Evolutionary conservation across 768 basidiomycete species (phyloP), one percentile per base, ranked within the genome.

Genomic region (Leucosporidium scottii): DNA sequence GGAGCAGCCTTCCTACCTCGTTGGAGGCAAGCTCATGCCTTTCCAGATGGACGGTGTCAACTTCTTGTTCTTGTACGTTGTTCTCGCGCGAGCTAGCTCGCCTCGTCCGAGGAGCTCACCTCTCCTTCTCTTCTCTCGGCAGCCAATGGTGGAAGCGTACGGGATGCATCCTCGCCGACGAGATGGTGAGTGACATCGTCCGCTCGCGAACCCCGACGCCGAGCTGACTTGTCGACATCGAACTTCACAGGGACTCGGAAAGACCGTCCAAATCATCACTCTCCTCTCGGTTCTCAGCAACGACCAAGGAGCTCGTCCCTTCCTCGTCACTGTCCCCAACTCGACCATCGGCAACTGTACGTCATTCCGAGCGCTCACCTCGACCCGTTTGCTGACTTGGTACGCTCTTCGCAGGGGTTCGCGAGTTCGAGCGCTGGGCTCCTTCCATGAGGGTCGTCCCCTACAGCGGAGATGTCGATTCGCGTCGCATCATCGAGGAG

Each of bases 301-400:
- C 47, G 80, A 82, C 28, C 85, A 83, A 71, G 74, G 84, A 2
- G 86, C 86, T 0, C 87, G 82, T 63, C 96, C 96, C 4, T 86
- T 85, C 48, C 83, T 99, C 20, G 86, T 99, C 17, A 87, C 96
- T 7, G 96, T 98, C 8, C 96, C 96, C 1, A 96, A 99, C 76
- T 94, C 93, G 18, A 96, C 93, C 0, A 88, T 98, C 70, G 87
- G 87, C 8, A 96, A 91, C 60, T 75, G 72, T 66, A n/a, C 47
- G 68, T 50, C 6, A 25, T 23, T 25, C n/a, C 3, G 18, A 1
- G 44, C 8, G 15, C 44, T 39, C 51, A 4, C 36, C 13, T 47
- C 44, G 39, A 31, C 17, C n/a, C 61, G 4, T 20, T 60, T 28
- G 12, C 25, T 31, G 25, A 28, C 2, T 1, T 21, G 21, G 0